Base-by-base conservation (phyloP, 2,329 filamentous ascomycete species). In the Colletotrichum sp. region DNA sequence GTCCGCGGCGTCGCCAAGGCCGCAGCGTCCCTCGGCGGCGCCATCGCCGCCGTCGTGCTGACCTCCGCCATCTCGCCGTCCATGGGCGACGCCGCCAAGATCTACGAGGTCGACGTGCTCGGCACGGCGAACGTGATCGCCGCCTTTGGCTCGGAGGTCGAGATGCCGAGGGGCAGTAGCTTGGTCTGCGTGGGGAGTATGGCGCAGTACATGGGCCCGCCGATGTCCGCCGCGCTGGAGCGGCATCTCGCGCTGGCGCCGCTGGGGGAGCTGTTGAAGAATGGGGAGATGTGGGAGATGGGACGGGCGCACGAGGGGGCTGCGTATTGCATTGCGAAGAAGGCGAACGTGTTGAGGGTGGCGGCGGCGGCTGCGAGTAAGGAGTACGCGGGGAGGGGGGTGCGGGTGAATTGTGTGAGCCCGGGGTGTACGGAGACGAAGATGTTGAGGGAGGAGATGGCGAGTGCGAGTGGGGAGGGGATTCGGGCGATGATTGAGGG, bases 391-490 rank as follows among this genome's bases (percentile, higher is more conserved):
- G 27, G 32, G 6, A 29, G 11, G 6, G 72, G 66, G 6, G 49
- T 65, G 27, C 6, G 72, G n/a, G 72, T 74, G 30, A 71, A 71
- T 0, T 64, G 59, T 12, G 72, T 71, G 12, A 70, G 67, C 15
- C 72, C 72, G 2, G 72, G 72, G 8, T 36, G 34, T 32, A 74
- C 59, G 12, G 67, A 71, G 30, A 74, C 72, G 27, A 70, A 64
- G 8, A 74, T 71, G 72, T n/a, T 74, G 59, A 27, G 27, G 67
- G 61, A 13, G 30, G 72, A 74, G 44, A 65, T 49, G 71, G 55
- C 44, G 29, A 3, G 27, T 1, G 44, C 2, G 15, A 27, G 27
- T 2, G 66, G 57, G 13, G 57, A 63, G 6, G 59, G 19, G n/a
- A 57, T 71, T 0, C 1, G 32, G 34, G 27, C 49, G 32, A 74